Base-by-base conservation (phyloP, 495 filamentous ascomycete genomes). In the Aspergillus sclerotioniger region DNA sequence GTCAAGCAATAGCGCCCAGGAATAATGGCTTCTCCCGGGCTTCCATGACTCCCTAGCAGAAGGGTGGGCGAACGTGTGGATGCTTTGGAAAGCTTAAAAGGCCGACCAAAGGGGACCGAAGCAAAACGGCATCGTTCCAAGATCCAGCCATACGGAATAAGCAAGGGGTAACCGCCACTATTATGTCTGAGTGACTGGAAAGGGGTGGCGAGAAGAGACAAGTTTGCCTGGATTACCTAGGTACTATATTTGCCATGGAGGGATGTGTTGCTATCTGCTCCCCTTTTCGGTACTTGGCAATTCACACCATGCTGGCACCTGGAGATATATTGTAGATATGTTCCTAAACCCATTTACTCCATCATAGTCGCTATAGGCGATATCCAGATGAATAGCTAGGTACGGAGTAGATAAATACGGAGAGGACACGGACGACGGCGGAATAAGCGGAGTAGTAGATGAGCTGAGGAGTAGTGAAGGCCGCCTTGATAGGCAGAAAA, bases 11-110 rank as follows among this genome's bases (percentile, higher is more conserved):
- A n/a, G 37, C 5, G 13, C 25, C 25, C 25, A 25, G 25, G 25
- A 25, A 25, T 25, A n/a, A n/a, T 12, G 13, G 8, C 5, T 72
- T 72, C 66, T 72, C 60, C 66, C 70, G 66, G 54, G 55, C 60
- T 72, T 70, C 67, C 57, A 72, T 72, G 70, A 66, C 69, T 25
- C 25, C 25, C 25, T 25, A 25, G 25, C 25, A 25, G 25, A 25
- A 25, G 13, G 44, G 15, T n/a, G 33, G 31, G 20, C 47, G 20
- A 31, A 28, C 55, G 35, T 44, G 46, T 43, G 20, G 55, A 28
- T 50, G 55, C 25, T 31, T 33, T 15, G 33, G 19, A 35, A 46
- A 41, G 7, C 12, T 41, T 41, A 41, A 41, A n/a, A 13, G 37
- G 12, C 37, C 13, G 37, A 41, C 37, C 37, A 41, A 13, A 41